Base-by-base conservation (phyloP, 768 basidiomycete species). In the Baorangia bicolor region DNA sequence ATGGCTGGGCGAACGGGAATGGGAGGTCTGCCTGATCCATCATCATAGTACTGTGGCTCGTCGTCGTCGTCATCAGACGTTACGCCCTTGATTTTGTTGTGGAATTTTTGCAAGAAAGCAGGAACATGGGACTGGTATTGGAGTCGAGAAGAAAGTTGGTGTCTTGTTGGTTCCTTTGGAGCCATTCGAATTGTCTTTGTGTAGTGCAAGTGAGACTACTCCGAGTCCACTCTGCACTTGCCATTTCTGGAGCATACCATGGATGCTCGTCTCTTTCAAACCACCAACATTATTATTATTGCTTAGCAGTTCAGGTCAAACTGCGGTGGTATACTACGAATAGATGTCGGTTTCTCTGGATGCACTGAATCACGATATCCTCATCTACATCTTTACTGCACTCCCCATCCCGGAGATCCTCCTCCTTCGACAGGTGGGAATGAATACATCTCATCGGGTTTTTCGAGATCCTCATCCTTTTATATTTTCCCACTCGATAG, bases 1-100 rank as follows among this genome's bases (percentile, higher is more conserved):
- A 90, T 88, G 13, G 86, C 71, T 39, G 88, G 87, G n/a, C 87
- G 81, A 56, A 78, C 73, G 13, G 88, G 88, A 31, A 89, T 89
- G n/a, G 87, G 88, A 23, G 82, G 84, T 33, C 88, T 77, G 2
- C 87, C 88, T 9, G 81, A 82, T 12, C 83, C 87, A 46, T 83
- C 84, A 49, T 87, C 76, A 57, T 88, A 87, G 56, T 80, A 87
- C 57, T 79, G 75, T 39, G 69, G 71, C 51, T 81, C 77, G 13
- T 63, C 62, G 43, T 62, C 81, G 12, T 81, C 79, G 13, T 82
- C 78, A 31, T 81, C 78, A 16, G 79, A 73, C 2, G 70, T 64
- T 25, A 75, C 64, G 12, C 88, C 89, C 4, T 81, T 79, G 51
- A 88, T 74, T 31, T 77, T 79, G 58, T 83, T 82, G 59, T 90